These are phyloP conservation scores for Chytriomyces sp. DNA, from an alignment of 192 early-diverging fungal species.

Conservation along the genomic window DNA sequence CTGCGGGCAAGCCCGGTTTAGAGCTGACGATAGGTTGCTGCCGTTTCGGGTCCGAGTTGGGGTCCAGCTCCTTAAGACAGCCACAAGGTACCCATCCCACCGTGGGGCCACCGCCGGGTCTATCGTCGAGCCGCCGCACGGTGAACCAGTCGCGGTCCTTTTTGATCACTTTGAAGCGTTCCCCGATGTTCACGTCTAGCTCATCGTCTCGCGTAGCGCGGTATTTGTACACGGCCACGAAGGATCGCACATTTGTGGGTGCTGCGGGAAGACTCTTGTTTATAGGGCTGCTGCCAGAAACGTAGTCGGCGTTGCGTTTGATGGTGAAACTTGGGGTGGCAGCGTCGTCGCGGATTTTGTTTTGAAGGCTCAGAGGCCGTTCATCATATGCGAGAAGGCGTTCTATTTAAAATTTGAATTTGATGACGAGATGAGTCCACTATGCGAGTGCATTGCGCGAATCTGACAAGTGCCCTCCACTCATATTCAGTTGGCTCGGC, in stretches of 20 bases:
- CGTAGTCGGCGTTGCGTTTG: too few relatives aligned
- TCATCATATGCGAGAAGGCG: constrained; percentile 76
- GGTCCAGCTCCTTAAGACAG: constrained; percentile 1
- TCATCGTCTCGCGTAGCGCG: constrained; percentile 61
- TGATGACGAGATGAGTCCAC: too few relatives aligned
- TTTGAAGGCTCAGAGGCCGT: constrained; percentile 60
- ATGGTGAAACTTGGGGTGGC: constrained; percentile 3
- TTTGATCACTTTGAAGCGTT: constrained; percentile 58
- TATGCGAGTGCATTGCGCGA: too few relatives aligned
- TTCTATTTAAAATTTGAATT: constrained; percentile 37
- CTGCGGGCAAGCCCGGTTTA: not conserved
- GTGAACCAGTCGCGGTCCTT: constrained; percentile 64
- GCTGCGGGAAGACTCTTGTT: not conserved
- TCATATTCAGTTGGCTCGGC: too few relatives aligned
- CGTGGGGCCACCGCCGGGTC: not conserved
- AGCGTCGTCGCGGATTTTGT: constrained; percentile 7
- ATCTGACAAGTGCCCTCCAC: too few relatives aligned
- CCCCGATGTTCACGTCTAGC: constrained; percentile 63
- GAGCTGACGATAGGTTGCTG: not conserved
- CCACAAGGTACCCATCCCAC: constrained; percentile 20
- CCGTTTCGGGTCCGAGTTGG: not conserved
- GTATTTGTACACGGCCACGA: constrained; percentile 67
- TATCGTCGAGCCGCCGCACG: constrained; percentile 40
- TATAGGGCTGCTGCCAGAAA: too few relatives aligned
- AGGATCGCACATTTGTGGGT: constrained; percentile 27